Conservation (phyloP, 1,284 basidiomycete species). For the Ceratobasidium sp. region DNA sequence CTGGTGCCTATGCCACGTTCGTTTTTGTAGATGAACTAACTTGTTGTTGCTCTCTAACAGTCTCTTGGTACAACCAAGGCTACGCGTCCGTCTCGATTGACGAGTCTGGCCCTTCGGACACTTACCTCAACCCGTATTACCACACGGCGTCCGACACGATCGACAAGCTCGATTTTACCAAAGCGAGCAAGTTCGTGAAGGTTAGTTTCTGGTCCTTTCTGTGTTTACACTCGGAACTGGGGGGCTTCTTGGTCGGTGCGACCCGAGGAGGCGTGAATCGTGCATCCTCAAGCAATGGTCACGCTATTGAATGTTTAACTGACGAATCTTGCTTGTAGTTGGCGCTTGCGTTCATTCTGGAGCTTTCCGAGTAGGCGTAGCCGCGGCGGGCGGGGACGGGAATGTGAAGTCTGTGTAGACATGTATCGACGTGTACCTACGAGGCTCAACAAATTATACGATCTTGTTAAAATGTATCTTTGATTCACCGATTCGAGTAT, state of each 20-base stretch:
- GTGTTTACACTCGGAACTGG: too few species aligned
- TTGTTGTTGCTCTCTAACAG: background rate
- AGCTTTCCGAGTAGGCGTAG: constrained; percentile 41
- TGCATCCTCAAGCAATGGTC: too few species aligned
- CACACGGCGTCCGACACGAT: constrained; percentile 42
- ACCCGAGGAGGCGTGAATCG: too few species aligned
- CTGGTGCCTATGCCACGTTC: too few species aligned
- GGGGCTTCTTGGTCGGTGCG: too few species aligned
- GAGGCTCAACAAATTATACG: background rate
- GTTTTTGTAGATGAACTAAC: too few species aligned
- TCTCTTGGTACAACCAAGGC: constrained; percentile 45
- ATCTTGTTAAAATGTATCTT: background rate
- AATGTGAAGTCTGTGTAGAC: too few species aligned
- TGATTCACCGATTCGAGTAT: too few species aligned
- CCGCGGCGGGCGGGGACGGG: background rate
- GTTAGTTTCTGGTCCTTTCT: background rate
- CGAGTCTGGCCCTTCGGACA: constrained; percentile 42
- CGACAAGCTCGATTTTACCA: constrained; percentile 42
- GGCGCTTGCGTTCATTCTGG: constrained; percentile 41
- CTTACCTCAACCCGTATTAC: constrained; percentile 46
- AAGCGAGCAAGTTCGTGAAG: constrained; percentile 47
- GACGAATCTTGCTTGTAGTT: constrained; percentile 9
- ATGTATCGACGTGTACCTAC: too few species aligned
- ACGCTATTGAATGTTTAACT: too few species aligned
- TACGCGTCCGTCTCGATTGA: constrained; percentile 39